phyloP scores from a whole-genome alignment of 768 basidiomycete genomes.

The Suillus tomentosus region DNA sequence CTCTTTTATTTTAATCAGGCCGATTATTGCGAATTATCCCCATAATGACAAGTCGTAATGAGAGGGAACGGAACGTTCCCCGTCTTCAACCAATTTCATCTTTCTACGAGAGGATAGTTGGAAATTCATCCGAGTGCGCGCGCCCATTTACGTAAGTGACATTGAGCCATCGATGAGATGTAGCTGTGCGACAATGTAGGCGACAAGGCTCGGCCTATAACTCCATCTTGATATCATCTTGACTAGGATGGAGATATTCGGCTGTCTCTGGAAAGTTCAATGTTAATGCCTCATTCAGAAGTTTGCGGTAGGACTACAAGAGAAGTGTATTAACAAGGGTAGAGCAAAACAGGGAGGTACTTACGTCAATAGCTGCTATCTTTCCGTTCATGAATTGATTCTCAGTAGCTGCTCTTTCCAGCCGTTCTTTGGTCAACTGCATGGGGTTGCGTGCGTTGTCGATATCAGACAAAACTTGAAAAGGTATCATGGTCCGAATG shows the following conservation, averaged over 20 bases:
- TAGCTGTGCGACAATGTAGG: neutral
- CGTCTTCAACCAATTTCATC: neutral
- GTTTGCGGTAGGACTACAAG: constrained; percentile 66
- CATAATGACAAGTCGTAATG: neutral
- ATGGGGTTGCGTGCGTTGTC: constrained; percentile 82
- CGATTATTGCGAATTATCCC: neutral
- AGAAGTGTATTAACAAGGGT: constrained; percentile 11
- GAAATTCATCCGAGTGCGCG: neutral
- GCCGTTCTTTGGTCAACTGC: constrained; percentile 75
- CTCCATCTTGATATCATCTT: constrained; percentile 6
- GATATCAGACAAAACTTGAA: constrained; percentile 76
- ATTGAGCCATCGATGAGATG: neutral
- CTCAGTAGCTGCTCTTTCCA: constrained; percentile 84
- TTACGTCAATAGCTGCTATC: constrained; percentile 73
- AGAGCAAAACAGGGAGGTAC: constrained; percentile 21
- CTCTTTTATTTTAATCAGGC: neutral
- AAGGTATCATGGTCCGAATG: constrained; percentile 64
- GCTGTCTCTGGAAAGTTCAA: constrained; percentile 68
- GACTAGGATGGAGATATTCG: constrained; percentile 25
- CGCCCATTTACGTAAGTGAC: neutral
- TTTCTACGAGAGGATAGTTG: neutral
- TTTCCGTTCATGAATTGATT: constrained; percentile 94
- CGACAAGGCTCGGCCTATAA: neutral
- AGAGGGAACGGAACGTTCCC: neutral
- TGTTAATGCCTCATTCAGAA: constrained; percentile 68